These are phyloP conservation scores for Botrytis fabae DNA, from an alignment of 2,329 filamentous ascomycete genomes.

Conservation along the genomic window DNA sequence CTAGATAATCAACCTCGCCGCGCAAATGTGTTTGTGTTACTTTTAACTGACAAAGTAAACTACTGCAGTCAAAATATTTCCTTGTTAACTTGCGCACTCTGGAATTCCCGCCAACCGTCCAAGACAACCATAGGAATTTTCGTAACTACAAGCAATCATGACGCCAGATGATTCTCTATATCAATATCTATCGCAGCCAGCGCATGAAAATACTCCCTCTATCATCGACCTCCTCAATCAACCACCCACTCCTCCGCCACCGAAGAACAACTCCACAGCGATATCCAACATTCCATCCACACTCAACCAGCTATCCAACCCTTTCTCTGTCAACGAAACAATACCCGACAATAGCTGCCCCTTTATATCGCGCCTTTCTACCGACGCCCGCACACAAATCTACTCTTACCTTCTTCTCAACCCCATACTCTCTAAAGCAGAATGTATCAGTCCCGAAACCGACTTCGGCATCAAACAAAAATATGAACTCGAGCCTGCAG, in stretches of 20 bases:
- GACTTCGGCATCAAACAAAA: background rate
- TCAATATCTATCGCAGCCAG: background rate
- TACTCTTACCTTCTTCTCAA: constrained; percentile 3
- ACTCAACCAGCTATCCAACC: too few relatives aligned
- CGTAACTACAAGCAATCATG: background rate
- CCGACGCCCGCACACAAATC: background rate
- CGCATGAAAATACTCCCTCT: background rate
- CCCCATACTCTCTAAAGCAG: background rate
- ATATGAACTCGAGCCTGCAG: background rate
- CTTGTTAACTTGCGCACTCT: background rate
- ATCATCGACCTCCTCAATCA: background rate
- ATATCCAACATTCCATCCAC: background rate
- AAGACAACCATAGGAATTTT: background rate
- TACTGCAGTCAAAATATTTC: background rate
- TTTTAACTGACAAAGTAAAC: background rate
- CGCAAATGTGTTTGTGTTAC: background rate
- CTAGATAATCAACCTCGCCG: background rate
- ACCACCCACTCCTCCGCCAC: background rate
- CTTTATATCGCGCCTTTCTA: background rate
- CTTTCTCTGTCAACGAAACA: background rate
- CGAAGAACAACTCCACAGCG: rapidly evolving
- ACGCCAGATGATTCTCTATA: background rate
- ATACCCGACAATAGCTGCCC: background rate
- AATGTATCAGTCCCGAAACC: background rate
- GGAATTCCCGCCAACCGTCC: background rate